Conservation (phyloP, 2,329 filamentous ascomycete genomes). For the Stachybotrys echinatus region DNA sequence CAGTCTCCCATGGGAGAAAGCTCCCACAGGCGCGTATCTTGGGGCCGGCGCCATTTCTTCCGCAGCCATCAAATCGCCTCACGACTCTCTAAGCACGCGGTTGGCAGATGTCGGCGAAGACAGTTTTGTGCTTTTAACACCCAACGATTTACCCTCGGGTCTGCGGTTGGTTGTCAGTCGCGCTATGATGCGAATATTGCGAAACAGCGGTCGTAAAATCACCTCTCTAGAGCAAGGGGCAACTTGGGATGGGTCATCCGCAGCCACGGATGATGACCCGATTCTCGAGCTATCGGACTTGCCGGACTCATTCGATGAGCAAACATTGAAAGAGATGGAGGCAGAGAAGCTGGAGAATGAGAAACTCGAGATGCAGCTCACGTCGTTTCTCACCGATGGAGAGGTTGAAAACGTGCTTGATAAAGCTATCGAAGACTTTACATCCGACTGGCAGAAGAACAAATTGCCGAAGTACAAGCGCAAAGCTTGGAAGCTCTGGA, state of each 20-base stretch:
- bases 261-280: slow-evolving; percentile 27
- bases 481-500: slow-evolving; percentile 60
- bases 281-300: slow-evolving; percentile 29
- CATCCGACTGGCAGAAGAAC: slow-evolving; percentile 50
- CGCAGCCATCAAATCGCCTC: slow-evolving; percentile 14
- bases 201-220: slow-evolving; percentile 14
- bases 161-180: slow-evolving; percentile 37
- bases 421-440: slow-evolving; percentile 44
- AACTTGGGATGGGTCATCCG: slow-evolving; percentile 6
- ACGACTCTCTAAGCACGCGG: slow-evolving; percentile 13
- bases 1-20: not conserved
- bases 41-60: slow-evolving; percentile 24
- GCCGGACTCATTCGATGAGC: slow-evolving; percentile 38
- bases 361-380: not conserved
- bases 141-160: slow-evolving; percentile 30
- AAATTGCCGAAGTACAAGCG: slow-evolving; percentile 50
- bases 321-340: slow-evolving; percentile 58
- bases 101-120: slow-evolving; percentile 11
- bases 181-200: slow-evolving; percentile 34
- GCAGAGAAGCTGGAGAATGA: slow-evolving; percentile 20
- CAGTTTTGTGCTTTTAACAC: slow-evolving; percentile 19
- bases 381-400: slow-evolving; percentile 29
- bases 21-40: slow-evolving; percentile 23
- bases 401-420: slow-evolving; percentile 50
- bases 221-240: slow-evolving; percentile 5